Evolutionary conservation across 208 protist species (phyloP), one percentile per base, ranked within the genome.

Genomic region (Trypanosoma platydactyli): DNA sequence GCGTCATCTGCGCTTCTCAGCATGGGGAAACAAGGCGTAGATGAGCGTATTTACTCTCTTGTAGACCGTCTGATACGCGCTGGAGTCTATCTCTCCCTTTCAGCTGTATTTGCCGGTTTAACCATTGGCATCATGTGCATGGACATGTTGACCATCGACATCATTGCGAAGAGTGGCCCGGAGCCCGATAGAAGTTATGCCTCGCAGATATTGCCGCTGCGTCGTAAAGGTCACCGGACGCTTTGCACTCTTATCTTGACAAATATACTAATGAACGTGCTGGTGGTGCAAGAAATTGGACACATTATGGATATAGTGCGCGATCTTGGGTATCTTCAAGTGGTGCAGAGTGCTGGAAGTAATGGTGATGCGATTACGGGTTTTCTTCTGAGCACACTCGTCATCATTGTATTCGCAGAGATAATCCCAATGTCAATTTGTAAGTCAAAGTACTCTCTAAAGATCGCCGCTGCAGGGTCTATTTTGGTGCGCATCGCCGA

Each of bases 91-190:
- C 77, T 81, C 22, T 89, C 86, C 50, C 77, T 96, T 29, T 96
- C 90, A 3, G 90, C 84, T 35, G 79, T 96, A 15, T 96, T 96
- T 68, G 85, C 90, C 11, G 90, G 90, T 7, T 77, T 96, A 24
- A 96, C 90, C n/a, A 85, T 96, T 12, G 90, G 90, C 20, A 87
- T 96, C 38, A 92, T 96, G 87, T 91, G 86, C 50, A 84, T 84
- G 38, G 87, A 96, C 76, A 87, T 79, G 24, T 83, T 94, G 54
- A 94, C 90, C 20, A 76, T 96, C 3, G 85, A 93, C 57, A 89
- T 96, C 44, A 96, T 96, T 65, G 90, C 90, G 3, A 83, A 85
- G 59, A 92, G 87, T 64, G 90, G 90, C 12, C 80, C 81, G 1
- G 64, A 70, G 58, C 90, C 87, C 6, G 86, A 94, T 60, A 80